A percentile compares a stretch with the other conserved stretches of the same genome.
These are phyloP conservation scores for Melampsora americana DNA, from an alignment of 1,284 basidiomycete genomes.

Conservation along the genomic window DNA sequence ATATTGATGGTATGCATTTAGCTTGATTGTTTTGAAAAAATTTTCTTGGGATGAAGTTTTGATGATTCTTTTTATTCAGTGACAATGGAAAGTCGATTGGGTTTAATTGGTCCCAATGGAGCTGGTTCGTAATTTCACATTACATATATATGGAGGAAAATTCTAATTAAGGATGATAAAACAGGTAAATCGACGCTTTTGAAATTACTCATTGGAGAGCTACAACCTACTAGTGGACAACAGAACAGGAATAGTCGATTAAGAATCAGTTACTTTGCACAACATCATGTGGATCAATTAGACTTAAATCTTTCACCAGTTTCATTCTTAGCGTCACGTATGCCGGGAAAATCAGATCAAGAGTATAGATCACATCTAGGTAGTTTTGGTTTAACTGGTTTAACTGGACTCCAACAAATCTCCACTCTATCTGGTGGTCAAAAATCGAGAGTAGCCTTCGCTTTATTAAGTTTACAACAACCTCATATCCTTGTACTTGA, in stretches of 20 bases:
- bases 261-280: slow-evolving; percentile 88
- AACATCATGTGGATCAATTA: slow-evolving; percentile 95
- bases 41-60: slow-evolving; percentile 51
- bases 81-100: slow-evolving; percentile 68
- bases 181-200: slow-evolving; percentile 62
- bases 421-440: slow-evolving; percentile 74
- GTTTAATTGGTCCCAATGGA: slow-evolving; percentile 73
- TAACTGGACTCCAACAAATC: slow-evolving; percentile 81
- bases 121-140: slow-evolving; percentile 62
- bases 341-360: slow-evolving; percentile 92
- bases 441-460: slow-evolving; percentile 93
- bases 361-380: slow-evolving; percentile 93
- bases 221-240: slow-evolving; percentile 74
- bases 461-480: slow-evolving; percentile 78
- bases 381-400: slow-evolving; percentile 96
- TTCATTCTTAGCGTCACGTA: slow-evolving; percentile 82
- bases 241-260: slow-evolving; percentile 86
- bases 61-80: slow-evolving; percentile 14
- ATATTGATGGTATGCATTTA: slow-evolving; percentile 85
- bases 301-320: slow-evolving; percentile 81
- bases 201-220: slow-evolving; percentile 88
- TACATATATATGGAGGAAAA: neutral
- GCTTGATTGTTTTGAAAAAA: slow-evolving; percentile 51
- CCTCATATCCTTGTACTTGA: slow-evolving; percentile 86
- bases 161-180: slow-evolving; percentile 35